Evolutionary conservation across 257 asterid species (phyloP), one percentile per base, ranked within the genome.

Genomic region (Solanum sejunctum): DNA sequence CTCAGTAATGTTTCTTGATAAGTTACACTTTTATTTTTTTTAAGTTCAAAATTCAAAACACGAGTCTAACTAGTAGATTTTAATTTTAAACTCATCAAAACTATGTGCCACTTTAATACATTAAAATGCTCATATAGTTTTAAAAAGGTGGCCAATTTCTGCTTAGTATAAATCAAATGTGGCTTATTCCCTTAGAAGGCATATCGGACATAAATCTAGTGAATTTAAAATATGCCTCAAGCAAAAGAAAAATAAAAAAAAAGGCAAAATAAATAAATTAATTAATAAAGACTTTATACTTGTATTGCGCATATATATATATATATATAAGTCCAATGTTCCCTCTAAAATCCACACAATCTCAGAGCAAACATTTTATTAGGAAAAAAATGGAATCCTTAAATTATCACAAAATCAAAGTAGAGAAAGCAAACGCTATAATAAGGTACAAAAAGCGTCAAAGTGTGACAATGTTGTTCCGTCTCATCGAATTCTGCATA

Each of bases 401-500:
- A 88, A 79, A 73, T 49, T 72, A 86, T 45, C 84, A 88, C 21
- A 89, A 89, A 87, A 71, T 90, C 28, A 88, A 41, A 71, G n/a
- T 54, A 10, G 92, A 89, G 91, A 91, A 92, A 85, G 87, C 88
- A 10, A 89, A 85, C 17, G 87, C 87, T 28, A 45, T 73, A 12
- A 18, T 77, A 3, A 89, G 83, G 82, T 83, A 83, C 82, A 75
- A 70, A 17, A 84, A 67, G 47, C 41, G 72, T 47, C 85, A 83
- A 39, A 85, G 51, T 73, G 80, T 91, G 79, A 85, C 87, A 54
- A 83, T 78, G 39, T 32, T 87, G 85, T 87, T 92, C 78, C 86
- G 92, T 11, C 56, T 88, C 41, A 43, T 86, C 12, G 93, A 91
- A 75, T 47, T 85, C 11, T 82, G 89, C 20, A 61, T 89, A 78